A percentile compares a stretch with the other conserved stretches of the same genome.
These are phyloP conservation scores for Fusarium dimerum DNA, from an alignment of 2,329 filamentous ascomycete genomes.

Conservation along the genomic window DNA sequence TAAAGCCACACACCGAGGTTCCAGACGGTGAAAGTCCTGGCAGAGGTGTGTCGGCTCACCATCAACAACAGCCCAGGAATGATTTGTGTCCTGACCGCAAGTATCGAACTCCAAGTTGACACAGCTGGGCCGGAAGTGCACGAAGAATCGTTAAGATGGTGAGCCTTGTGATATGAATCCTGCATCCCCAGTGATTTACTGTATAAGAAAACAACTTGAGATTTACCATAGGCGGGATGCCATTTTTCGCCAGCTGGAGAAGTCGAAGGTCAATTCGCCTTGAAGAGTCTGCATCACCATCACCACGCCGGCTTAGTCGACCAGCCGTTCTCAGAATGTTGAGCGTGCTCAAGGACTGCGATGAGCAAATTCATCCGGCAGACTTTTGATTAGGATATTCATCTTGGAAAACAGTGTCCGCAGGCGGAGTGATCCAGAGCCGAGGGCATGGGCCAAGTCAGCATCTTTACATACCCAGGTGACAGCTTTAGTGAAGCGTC, in stretches of 20 bases:
- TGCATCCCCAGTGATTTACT: not conserved
- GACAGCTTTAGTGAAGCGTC: too few relatives aligned
- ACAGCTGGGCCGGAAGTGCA: not conserved
- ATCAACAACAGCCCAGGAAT: not conserved
- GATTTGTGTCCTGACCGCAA: not conserved
- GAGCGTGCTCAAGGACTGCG: not conserved
- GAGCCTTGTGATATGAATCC: not conserved
- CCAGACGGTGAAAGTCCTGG: not conserved
- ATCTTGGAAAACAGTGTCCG: not conserved
- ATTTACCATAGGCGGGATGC: not conserved
- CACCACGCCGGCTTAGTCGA: not conserved
- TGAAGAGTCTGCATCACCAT: not conserved
- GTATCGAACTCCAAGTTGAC: not conserved
- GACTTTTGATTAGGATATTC: not conserved
- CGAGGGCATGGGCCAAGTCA: not conserved
- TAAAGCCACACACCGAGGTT: not conserved
- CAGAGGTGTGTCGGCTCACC: not conserved
- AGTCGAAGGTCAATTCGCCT: not conserved
- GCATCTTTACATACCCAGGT: too few relatives aligned
- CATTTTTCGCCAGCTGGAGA: not conserved
- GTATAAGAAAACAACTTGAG: constrained; percentile 4
- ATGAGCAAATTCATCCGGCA: constrained; percentile 3
- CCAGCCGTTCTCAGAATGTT: not conserved
- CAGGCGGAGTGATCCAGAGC: not conserved
- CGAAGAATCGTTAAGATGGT: not conserved